Evolutionary conservation across 257 asterid species (phyloP).

Genomic region (Scutellaria barbata): DNA sequence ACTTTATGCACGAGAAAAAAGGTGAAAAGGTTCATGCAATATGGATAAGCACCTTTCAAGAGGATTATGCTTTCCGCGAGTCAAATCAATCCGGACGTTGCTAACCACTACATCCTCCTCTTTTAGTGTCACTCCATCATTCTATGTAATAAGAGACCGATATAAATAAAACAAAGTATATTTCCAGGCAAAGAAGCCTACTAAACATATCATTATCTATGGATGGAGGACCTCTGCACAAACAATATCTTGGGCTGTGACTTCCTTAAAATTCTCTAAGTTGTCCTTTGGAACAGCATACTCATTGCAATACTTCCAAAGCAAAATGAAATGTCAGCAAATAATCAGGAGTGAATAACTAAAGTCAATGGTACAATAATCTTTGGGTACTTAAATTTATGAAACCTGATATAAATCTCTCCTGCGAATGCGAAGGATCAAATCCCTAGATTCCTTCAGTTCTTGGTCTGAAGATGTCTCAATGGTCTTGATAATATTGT

Average conservation of each 20-base stretch:
- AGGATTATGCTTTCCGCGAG: constrained; percentile 83
- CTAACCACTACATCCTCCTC: constrained; percentile 90
- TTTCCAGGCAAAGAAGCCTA: constrained; percentile 27
- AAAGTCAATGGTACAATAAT: not conserved
- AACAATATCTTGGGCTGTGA: constrained; percentile 84
- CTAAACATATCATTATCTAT: not conserved
- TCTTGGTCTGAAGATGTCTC: constrained; percentile 83
- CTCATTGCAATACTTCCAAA: constrained; percentile 85
- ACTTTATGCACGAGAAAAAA: constrained; percentile 10
- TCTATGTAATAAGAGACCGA: constrained; percentile 44
- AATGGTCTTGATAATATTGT: constrained; percentile 79
- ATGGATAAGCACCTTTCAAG: constrained; percentile 70
- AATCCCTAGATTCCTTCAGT: constrained; percentile 79
- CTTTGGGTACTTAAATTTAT: not conserved
- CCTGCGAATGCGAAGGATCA: constrained; percentile 84
- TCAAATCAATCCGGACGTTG: constrained; percentile 87
- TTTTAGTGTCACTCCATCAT: constrained; percentile 52
- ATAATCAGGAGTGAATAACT: not conserved
- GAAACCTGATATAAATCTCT: constrained; percentile 86
- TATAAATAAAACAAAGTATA: not conserved
- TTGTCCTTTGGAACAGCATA: constrained; percentile 86
- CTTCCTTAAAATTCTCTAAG: constrained; percentile 73
- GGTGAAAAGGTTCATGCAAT: constrained; percentile 13
- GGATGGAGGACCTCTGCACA: constrained; percentile 76
- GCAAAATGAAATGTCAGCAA: constrained; percentile 36